phyloP scores from a whole-genome alignment of 352 stramenopile species.

The Globisporangium cylindrosporum region DNA sequence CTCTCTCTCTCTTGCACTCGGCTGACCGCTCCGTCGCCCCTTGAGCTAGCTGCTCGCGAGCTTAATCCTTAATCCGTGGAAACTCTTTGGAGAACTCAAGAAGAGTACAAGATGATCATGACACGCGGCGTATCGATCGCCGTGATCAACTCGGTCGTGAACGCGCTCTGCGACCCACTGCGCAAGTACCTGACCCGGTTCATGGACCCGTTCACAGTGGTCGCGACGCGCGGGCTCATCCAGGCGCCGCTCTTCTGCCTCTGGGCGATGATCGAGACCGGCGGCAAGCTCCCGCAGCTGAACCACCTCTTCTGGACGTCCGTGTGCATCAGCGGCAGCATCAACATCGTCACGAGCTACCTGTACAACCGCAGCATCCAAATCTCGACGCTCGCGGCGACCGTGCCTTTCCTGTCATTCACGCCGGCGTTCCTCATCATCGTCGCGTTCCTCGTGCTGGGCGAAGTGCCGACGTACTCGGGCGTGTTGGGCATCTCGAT shows the following conservation, averaged over 20 bases:
- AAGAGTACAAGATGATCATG: constrained; percentile 40
- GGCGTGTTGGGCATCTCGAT: constrained; percentile 66
- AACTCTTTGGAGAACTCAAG: neutral
- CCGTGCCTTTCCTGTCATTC: constrained; percentile 78
- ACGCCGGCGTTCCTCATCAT: constrained; percentile 74
- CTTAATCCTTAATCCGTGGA: neutral
- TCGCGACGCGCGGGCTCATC: constrained; percentile 62
- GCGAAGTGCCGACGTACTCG: constrained; percentile 64
- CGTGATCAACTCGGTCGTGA: constrained; percentile 77
- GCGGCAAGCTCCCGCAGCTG: constrained; percentile 46
- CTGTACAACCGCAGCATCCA: constrained; percentile 82
- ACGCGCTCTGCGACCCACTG: constrained; percentile 74
- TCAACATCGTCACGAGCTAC: constrained; percentile 84
- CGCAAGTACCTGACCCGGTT: constrained; percentile 83
- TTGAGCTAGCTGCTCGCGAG: constrained; percentile 1
- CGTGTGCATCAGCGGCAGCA: constrained; percentile 62
- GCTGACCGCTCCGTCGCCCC: neutral
- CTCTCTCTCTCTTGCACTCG: neutral
- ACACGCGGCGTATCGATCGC: constrained; percentile 71
- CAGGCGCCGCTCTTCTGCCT: constrained; percentile 69
- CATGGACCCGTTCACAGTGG: constrained; percentile 81
- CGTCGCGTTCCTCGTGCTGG: constrained; percentile 71
- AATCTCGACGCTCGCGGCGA: constrained; percentile 78
- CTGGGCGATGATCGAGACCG: constrained; percentile 61
- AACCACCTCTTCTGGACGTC: constrained; percentile 84